Evolutionary conservation across 768 basidiomycete genomes (phyloP).

Genomic region (Tylopilus vinaceipallidus): DNA sequence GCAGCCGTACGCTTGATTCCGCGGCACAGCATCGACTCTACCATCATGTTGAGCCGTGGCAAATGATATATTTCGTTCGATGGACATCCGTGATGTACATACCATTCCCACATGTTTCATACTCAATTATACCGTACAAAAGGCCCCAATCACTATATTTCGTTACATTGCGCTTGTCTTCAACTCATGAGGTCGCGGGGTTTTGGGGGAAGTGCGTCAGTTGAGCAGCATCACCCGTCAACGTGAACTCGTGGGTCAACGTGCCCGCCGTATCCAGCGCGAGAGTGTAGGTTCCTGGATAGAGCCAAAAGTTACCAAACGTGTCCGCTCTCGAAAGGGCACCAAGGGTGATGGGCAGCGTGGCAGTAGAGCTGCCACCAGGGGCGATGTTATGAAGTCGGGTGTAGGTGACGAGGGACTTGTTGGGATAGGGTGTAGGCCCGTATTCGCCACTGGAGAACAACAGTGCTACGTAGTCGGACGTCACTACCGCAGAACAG

Average conservation of each 20-base stretch:
- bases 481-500: slow-evolving; percentile 29
- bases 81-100: too few relatives aligned
- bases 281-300: slow-evolving; percentile 41
- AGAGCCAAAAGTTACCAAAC: slow-evolving; percentile 44
- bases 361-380: slow-evolving; percentile 30
- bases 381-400: slow-evolving; percentile 37
- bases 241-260: slow-evolving; percentile 40
- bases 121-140: too few relatives aligned
- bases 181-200: not conserved
- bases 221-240: slow-evolving; percentile 41
- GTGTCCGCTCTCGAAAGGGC: slow-evolving; percentile 48
- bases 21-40: too few relatives aligned
- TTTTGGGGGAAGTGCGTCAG: slow-evolving; percentile 42
- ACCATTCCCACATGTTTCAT: too few relatives aligned
- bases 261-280: slow-evolving; percentile 42
- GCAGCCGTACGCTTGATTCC: too few relatives aligned
- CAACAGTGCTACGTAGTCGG: slow-evolving; percentile 55
- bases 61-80: too few relatives aligned
- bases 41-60: too few relatives aligned
- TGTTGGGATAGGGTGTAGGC: slow-evolving; percentile 50
- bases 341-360: slow-evolving; percentile 44
- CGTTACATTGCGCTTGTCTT: too few relatives aligned
- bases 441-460: slow-evolving; percentile 49
- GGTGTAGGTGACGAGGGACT: slow-evolving; percentile 49
- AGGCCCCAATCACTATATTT: too few relatives aligned